Evolutionary conservation across 2,329 filamentous ascomycete species (phyloP).

Genomic region (Cryphonectria radicalis): DNA sequence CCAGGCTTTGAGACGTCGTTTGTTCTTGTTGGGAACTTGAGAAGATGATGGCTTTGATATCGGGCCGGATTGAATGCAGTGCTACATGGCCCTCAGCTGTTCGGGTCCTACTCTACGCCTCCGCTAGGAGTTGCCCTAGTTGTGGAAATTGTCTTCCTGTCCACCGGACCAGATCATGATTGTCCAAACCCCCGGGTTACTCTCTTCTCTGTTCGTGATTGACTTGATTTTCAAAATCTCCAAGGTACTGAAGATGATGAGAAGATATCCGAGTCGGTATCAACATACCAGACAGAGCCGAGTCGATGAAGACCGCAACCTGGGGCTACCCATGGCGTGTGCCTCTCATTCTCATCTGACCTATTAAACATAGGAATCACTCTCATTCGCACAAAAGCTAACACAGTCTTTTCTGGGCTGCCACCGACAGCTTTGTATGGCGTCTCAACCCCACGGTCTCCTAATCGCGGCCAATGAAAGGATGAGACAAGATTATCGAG

Average conservation of each 20-base stretch:
- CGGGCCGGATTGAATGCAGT: background rate
- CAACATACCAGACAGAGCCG: background rate
- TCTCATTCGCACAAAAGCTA: background rate
- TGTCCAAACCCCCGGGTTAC: too few relatives aligned
- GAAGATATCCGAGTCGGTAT: background rate
- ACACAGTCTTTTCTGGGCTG: background rate
- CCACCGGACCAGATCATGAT: background rate
- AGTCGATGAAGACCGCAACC: background rate
- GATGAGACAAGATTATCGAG: background rate
- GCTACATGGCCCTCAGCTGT: background rate
- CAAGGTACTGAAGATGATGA: background rate
- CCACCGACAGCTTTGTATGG: background rate
- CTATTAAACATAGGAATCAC: background rate
- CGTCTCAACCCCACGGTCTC: background rate
- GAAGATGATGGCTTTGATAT: background rate
- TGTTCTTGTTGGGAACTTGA: background rate
- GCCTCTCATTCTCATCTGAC: background rate
- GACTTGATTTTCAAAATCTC: background rate
- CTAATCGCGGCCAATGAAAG: background rate
- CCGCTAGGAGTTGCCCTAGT: background rate
- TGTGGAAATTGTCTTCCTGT: background rate
- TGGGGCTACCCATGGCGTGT: background rate
- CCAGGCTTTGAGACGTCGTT: background rate
- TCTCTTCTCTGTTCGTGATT: background rate
- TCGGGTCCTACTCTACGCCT: background rate